phyloP scores from a whole-genome alignment of 257 asterid species.

The Primulina eburnea region DNA sequence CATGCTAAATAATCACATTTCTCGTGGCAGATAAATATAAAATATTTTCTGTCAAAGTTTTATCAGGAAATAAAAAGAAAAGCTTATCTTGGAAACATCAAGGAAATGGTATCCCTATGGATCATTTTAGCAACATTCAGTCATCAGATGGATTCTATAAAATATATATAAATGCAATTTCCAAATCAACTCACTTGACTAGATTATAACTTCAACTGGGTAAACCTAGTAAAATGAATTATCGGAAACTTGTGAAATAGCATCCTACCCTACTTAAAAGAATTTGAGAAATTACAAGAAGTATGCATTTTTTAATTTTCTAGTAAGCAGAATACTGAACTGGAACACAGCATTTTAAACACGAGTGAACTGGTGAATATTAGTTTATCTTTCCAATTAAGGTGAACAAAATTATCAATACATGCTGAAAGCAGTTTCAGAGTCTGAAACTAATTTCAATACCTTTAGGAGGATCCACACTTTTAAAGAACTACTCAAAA shows the following conservation, averaged over 20 bases:
- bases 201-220: neutral
- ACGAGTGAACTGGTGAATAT: neutral
- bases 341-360: neutral
- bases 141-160: neutral
- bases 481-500: conserved; percentile 93
- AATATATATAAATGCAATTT: neutral
- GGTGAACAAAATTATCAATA: neutral
- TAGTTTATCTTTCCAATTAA: neutral
- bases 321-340: neutral
- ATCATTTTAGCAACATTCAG: neutral
- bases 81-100: neutral
- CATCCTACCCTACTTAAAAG: neutral
- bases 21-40: neutral
- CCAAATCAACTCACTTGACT: neutral
- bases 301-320: neutral
- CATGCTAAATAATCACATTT: neutral
- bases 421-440: neutral
- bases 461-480: conserved; percentile 97
- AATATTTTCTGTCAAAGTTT: too few relatives aligned
- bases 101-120: neutral
- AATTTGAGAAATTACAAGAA: neutral
- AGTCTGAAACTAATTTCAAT: conserved; percentile 23
- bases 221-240: neutral
- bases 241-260: neutral
- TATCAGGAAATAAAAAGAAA: too few relatives aligned